Conservation (phyloP, 768 basidiomycete genomes). For the Pholiota microspora region DNA sequence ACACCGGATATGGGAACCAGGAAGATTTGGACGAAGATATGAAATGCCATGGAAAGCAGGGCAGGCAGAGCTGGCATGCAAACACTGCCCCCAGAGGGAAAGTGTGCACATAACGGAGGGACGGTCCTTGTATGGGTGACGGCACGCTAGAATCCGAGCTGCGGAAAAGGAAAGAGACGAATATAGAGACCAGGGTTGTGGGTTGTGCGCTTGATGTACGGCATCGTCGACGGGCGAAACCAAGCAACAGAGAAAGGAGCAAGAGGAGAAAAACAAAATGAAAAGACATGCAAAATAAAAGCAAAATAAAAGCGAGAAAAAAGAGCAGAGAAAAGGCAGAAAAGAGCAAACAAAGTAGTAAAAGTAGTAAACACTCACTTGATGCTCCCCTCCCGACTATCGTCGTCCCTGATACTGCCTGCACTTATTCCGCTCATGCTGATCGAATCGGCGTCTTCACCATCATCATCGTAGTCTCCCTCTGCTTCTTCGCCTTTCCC, state of each 20-base stretch:
- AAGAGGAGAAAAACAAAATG: not conserved
- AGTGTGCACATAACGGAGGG: not conserved
- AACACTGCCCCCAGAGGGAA: not conserved
- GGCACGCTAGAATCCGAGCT: not conserved
- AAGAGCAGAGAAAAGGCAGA: constrained; percentile 11
- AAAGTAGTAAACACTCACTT: constrained; percentile 23
- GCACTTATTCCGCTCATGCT: not conserved
- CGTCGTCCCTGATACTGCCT: not conserved
- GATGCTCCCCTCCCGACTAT: constrained; percentile 20
- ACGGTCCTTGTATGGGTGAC: too few species aligned
- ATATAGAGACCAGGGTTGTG: not conserved
- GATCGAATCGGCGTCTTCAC: constrained; percentile 10
- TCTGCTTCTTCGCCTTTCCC: not conserved
- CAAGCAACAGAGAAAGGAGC: not conserved
- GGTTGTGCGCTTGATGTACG: not conserved
- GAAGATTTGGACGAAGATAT: not conserved
- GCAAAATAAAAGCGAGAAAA: constrained; percentile 8
- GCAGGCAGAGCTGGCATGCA: not conserved
- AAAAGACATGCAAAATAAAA: constrained; percentile 9
- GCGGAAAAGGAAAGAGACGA: not conserved
- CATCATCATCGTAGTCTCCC: constrained; percentile 3
- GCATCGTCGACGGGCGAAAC: not conserved
- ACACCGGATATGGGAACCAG: not conserved
- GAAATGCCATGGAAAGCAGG: not conserved
- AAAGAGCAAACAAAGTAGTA: constrained; percentile 3